Base-by-base conservation (phyloP, 2,329 filamentous ascomycete genomes). In the Pleoardoris graminearum region DNA sequence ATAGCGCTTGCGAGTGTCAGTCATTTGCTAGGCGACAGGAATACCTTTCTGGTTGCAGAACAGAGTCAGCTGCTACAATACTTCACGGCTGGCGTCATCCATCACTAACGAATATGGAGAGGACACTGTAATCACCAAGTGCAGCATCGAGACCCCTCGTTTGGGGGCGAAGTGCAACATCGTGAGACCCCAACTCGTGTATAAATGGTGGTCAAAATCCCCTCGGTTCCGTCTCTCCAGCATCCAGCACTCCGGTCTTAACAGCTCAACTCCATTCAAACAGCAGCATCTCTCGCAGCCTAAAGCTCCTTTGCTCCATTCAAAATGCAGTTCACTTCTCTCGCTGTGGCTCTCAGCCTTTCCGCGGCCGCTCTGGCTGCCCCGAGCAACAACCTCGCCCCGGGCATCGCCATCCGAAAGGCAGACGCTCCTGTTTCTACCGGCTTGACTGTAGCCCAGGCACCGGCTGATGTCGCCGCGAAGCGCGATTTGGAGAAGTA, bases 331-430 rank as follows among this genome's bases (percentile, higher is more conserved):
- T 46, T 51, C 42, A 14, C 33, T 23, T 46, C 22, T 19, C 23
- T 51, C 14, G 41, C 35, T 38, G 35, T 45, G 35, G 49, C 49
- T 35, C 41, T 51, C 39, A 33, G 49, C 49, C 42, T 51, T 16
- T 39, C 41, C 25, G 39, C 49, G n/a, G 35, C 33, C 27, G 42
- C 27, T 32, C 7, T 47, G 14, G 42, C 33, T 7, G 49, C 49
- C 12, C 23, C 49, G 4, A 22, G 32, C 22, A 32, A 44, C 39
- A 50, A 23, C 23, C 17, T 37, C 11, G 22, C 21, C 21, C 48
- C 29, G 17, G 48, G 48, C 25, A 14, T 50, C 21, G 21, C n/a
- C 8, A 50, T 50, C 38, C 38, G 38, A 22, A 11, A 23, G 6
- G 10, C 27, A 19, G 48, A 44, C 25, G 48, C 27, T 22, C 30